Evolutionary conservation across 2,329 filamentous ascomycete genomes (phyloP).

Genomic region (Ambrosiella xylebori): DNA sequence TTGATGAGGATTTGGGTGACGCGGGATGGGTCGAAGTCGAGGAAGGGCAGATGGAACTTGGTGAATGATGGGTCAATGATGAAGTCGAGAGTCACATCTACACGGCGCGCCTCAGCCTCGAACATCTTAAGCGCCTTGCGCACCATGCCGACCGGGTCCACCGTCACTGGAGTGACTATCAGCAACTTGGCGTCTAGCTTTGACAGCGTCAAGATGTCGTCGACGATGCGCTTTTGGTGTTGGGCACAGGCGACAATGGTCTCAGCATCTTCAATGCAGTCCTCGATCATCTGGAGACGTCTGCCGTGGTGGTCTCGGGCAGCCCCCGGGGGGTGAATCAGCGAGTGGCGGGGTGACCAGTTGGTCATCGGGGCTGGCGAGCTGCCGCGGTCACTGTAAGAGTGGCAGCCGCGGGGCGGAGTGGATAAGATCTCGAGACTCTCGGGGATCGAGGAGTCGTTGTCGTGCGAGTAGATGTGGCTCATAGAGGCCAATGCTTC

Average conservation of each 20-base stretch:
- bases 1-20: constrained; percentile 63
- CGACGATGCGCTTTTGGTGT: constrained; percentile 61
- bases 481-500: constrained; percentile 20
- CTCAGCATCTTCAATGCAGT: constrained; percentile 55
- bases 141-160: constrained; percentile 50
- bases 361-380: neutral
- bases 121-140: constrained; percentile 62
- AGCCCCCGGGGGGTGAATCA: neutral
- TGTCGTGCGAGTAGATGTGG: neutral
- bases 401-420: neutral
- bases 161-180: constrained; percentile 51
- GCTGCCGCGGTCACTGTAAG: neutral
- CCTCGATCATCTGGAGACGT: constrained; percentile 16
- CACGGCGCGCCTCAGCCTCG: constrained; percentile 54
- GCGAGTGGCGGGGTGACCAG: constrained; percentile 2
- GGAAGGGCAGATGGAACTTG: constrained; percentile 46
- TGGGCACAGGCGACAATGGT: constrained; percentile 62
- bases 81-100: constrained; percentile 55
- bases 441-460: neutral
- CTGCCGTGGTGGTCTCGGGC: neutral
- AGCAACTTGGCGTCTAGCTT: constrained; percentile 57
- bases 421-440: neutral
- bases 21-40: constrained; percentile 55
- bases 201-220: constrained; percentile 48
- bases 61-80: constrained; percentile 50